Evolutionary conservation across 257 asterid genomes (phyloP), one percentile per base, ranked within the genome.

Genomic region (Datura wrightii): DNA sequence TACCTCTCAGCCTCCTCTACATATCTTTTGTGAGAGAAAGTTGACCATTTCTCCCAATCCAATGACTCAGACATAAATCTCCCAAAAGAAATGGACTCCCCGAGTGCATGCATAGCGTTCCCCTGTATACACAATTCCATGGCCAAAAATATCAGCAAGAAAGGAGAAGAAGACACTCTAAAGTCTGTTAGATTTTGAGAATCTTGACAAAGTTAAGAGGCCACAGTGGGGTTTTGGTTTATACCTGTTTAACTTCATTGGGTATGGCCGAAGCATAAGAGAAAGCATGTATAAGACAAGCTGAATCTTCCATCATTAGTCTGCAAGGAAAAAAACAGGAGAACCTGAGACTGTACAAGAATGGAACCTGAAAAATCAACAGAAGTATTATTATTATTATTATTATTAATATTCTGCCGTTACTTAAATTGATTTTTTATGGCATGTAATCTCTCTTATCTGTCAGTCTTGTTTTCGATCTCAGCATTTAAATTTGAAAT

Each of bases 1-100:
- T 94, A 95, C 58, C 94, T 89, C 92, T 93, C 94, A 0, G 99
- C 99, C 86, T 95, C 99, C 88, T 95, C 99, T 2, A 94, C 98
- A 72, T 97, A 94, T 36, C 91, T 94, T 86, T 91, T 97, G 90
- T 91, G 97, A 7, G 97, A 83, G 87, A 97, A 97, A n/a, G 97
- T 82, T 3, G 99, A 97, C 98, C 98, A 92, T 87, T 90, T 94
- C 42, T 97, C 99, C 98, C 98, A 97, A 10, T 94, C 89, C 53
- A 95, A 82, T 5, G 98, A 88, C 48, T 97, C 99, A 5, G 92
- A 70, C 89, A 90, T 86, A 69, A 89, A 97, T 87, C 97, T 90
- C 10, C 99, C 98, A 48, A 97, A 95, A 9, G 99, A 95, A 76
- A 95, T 84, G 3, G 99, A 97, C 13, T 95, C 98, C 81, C 96